These are phyloP conservation scores for Ceratocystiopsis minuta DNA, from an alignment of 2,329 filamentous ascomycete species.

Conservation along the genomic window DNA sequence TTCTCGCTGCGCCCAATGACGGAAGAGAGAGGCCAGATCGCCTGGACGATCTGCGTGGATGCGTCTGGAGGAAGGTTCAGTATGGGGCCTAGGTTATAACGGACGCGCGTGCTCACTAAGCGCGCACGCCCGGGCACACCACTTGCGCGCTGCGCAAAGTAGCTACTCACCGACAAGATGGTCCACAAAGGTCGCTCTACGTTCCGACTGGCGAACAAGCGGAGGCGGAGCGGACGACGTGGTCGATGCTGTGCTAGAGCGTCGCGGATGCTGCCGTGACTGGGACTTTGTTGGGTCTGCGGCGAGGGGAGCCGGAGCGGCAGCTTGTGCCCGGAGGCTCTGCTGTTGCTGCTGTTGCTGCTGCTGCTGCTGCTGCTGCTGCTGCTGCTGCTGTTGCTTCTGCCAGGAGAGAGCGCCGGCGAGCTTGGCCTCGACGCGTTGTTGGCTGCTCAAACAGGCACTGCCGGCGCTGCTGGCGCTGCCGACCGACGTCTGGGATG, in stretches of 20 bases:
- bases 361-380: constrained; percentile 1
- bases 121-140: too few species aligned
- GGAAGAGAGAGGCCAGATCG: constrained; percentile 87
- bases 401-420: constrained; percentile 5
- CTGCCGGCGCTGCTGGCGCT: constrained; percentile 3
- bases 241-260: constrained; percentile 35
- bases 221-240: constrained; percentile 40
- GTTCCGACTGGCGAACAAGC: constrained; percentile 72
- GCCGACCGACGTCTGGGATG: constrained; percentile 8
- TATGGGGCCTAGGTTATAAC: neutral
- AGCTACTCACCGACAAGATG: constrained; percentile 78
- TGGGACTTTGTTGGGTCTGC: too few species aligned
- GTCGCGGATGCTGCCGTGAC: constrained; percentile 36
- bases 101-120: too few species aligned
- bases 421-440: constrained; percentile 2
- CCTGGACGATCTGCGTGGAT: constrained; percentile 90
- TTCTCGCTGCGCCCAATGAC: constrained; percentile 56
- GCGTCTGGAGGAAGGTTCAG: constrained; percentile 47
- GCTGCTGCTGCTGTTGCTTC: neutral
- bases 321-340: neutral
- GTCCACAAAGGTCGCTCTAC: constrained; percentile 90
- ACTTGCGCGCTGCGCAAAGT: too few species aligned
- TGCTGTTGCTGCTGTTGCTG: constrained; percentile 2
- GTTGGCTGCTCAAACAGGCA: constrained; percentile 1
- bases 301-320: too few species aligned